Evolutionary conservation across 371 early-diverging fungal species (phyloP), one percentile per base, ranked within the genome.

Genomic region (Mucor racemosus): DNA sequence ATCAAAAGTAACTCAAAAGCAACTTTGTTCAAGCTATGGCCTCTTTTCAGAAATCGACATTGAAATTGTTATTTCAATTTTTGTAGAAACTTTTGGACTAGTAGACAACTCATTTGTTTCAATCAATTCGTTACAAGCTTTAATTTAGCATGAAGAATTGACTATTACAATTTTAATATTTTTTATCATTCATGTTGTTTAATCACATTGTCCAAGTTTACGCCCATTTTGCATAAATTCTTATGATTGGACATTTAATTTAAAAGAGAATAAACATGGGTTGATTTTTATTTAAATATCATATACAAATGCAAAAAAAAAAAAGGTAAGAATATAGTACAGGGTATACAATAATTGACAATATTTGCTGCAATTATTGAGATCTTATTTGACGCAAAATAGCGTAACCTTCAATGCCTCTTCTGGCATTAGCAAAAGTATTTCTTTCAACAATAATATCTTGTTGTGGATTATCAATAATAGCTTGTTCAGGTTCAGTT

Each of bases 371-470:
- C 19, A 35, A 17, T 39, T 3, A 55, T 41, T 42, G 62, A 40
- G 68, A 62, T 60, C 69, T 46, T 3, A 68, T 9, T 46, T 59
- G 44, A 19, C 48, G 48, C n/a, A 63, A 8, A 15, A 68, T 44
- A 36, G 59, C 54, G 17, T 60, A 59, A 44, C 69, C 69, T 36
- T 48, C 44, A 54, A 44, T n/a, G 56, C 57, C 60, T 48, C 60
- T 60, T 65, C 65, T 64, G 9, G 48, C 65, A 34, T 69, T 69
- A 19, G 40, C 41, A 48, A 19, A 46, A 7, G 69, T 71, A 21
- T 69, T 65, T 41, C 58, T 40, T 33, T 59, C 48, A 31, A 69
- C 60, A 17, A 65, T 44, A 10, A 14, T 21, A 44, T 67, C 67
- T 57, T 67, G 67, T 34, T 56, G 14, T 36, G 56, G 55, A 15